Evolutionary conservation across 805 yeast genomes (phyloP), one percentile per base, ranked within the genome.

Genomic region (Geotrichum ghanense): DNA sequence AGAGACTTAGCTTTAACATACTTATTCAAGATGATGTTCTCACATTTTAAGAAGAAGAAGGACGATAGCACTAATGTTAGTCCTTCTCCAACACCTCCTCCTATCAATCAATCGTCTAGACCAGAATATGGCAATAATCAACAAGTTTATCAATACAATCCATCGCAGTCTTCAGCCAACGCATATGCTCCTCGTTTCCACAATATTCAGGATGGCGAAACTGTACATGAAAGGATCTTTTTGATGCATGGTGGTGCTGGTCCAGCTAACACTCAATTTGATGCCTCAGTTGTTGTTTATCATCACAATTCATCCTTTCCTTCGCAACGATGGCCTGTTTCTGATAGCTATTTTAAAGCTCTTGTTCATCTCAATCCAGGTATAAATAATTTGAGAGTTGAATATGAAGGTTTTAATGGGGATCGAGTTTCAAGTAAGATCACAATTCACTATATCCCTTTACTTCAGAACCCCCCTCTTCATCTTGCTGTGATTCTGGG

Each of bases 401-500:
- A 73, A 6, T 55, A 56, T 54, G 48, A 60, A 47, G 42, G 49
- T 20, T 27, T 25, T 34, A 17, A 45, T 39, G 23, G 48, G 42
- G 17, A 34, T 7, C 41, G 40, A 2, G 48, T 41, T 3, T 26
- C 48, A 45, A 35, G 68, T 3, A 46, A 59, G 0, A 48, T 76
- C 19, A 59, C 54, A 0, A 58, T 81, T 40, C 63, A 63, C 45
- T 81, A 78, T 58, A 60, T 68, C 0, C 88, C 87, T 0, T 57
- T 83, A 22, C 55, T 68, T 2, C 74, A 77, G 46, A 78, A 83
- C 55, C 83, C 83, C 42, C 92, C 92, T 0, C 65, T 89, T n/a
- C 92, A 89, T 61, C 62, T 89, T 43, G 87, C 92, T 58, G 59
- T 88, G 6, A 60, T 90, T 12, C 64, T 87, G 2, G 97, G 85